These are phyloP conservation scores for Medicago lupulina DNA, from an alignment of 306 rosid genomes.

Conservation along the genomic window DNA sequence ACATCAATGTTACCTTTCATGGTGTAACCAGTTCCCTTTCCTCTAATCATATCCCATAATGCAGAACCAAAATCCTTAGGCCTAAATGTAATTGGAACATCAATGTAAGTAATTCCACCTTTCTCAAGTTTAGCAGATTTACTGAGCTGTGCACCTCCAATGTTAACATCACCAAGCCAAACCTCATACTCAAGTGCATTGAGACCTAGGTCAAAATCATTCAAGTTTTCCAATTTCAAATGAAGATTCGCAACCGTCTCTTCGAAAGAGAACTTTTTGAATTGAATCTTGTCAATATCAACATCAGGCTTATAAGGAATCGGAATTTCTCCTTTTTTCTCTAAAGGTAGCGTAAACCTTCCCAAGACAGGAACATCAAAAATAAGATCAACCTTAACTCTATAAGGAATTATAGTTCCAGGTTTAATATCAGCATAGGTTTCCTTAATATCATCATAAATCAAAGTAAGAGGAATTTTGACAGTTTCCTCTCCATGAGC, in stretches of 20 bases:
- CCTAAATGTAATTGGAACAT: conserved; percentile 83
- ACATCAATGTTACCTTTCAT: conserved; percentile 79
- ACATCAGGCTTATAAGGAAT: conserved; percentile 95
- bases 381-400: conserved; percentile 78
- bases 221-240: conserved; percentile 88
- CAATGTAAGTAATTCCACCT: conserved; percentile 61
- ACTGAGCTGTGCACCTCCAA: conserved; percentile 74
- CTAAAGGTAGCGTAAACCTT: conserved; percentile 80
- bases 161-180: conserved; percentile 81
- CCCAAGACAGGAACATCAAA: conserved; percentile 91
- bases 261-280: conserved; percentile 79
- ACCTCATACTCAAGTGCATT: conserved; percentile 79
- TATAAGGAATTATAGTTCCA: conserved; percentile 84
- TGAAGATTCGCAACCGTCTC: conserved; percentile 89
- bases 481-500: conserved; percentile 91
- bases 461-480: conserved; percentile 70
- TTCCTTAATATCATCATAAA: conserved; percentile 82
- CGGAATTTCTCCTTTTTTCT: conserved; percentile 94
- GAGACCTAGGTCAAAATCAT: conserved; percentile 87
- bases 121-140: conserved; percentile 72
- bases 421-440: conserved; percentile 77
- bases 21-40: conserved; percentile 86
- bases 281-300: conserved; percentile 80
- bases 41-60: conserved; percentile 96
- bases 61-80: conserved; percentile 97